Evolutionary conservation across 495 filamentous ascomycete genomes (phyloP).

Genomic region (Aspergillus leporis): DNA sequence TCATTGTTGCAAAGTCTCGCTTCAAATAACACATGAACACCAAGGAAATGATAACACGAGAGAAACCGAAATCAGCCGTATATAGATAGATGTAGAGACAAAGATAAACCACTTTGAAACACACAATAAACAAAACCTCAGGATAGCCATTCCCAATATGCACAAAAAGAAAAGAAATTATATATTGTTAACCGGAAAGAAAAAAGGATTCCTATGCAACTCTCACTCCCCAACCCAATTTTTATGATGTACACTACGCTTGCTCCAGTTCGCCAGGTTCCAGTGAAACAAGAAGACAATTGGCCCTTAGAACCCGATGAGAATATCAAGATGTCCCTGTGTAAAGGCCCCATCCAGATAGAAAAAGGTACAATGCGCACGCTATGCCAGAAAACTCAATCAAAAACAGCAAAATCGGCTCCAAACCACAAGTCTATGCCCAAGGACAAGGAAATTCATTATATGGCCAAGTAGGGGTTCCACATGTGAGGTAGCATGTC

Average conservation of each 20-base stretch:
- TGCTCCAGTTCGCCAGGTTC: conserved; percentile 6
- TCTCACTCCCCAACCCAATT: conserved; percentile 3
- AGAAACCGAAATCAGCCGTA: conserved; percentile 19
- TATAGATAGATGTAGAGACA: conserved; percentile 4
- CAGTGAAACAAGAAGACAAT: conserved; percentile 3
- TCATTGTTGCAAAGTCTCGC: neutral
- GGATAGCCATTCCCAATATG: conserved; percentile 19
- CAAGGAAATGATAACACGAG: conserved; percentile 15
- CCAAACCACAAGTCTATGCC: conserved; percentile 17
- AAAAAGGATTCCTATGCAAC: neutral
- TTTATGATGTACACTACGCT: conserved; percentile 8
- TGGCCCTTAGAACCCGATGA: neutral
- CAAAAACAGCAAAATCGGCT: conserved; percentile 8
- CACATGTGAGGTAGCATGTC: neutral
- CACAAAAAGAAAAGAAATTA: conserved; percentile 16
- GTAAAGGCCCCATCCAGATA: neutral
- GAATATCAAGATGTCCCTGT: neutral
- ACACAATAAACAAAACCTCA: conserved; percentile 13
- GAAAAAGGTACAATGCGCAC: conserved; percentile 10
- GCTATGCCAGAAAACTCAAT: conserved; percentile 21
- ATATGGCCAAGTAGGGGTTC: neutral
- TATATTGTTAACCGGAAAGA: conserved; percentile 2
- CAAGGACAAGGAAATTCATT: conserved; percentile 19
- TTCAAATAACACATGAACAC: conserved; percentile 12
- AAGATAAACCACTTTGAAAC: neutral